Evolutionary conservation across 106 monocot species (phyloP).

Genomic region (Acorus calamus): DNA sequence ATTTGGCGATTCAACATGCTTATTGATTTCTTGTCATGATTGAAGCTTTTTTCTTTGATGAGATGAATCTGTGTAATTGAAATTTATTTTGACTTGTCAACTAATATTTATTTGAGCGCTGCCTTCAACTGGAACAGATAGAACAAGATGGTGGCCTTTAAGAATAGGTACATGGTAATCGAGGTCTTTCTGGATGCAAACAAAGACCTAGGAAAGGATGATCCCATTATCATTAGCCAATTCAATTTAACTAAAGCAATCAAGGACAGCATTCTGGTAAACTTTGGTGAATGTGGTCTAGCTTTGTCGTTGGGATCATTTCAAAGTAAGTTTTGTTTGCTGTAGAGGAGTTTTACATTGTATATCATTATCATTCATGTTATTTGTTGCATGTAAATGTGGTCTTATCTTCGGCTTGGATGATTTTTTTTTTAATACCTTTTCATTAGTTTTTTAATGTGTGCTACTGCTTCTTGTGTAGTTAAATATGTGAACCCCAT

Average conservation of each 20-base stretch:
- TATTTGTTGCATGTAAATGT: too few relatives aligned
- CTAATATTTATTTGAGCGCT: too few relatives aligned
- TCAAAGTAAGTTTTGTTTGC: constrained; percentile 32
- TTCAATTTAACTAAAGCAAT: constrained; percentile 64
- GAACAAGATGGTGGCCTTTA: constrained; percentile 68
- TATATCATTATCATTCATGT: not conserved
- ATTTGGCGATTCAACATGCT: too few relatives aligned
- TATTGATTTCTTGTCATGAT: too few relatives aligned
- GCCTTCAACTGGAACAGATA: too few relatives aligned
- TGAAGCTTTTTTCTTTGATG: too few relatives aligned
- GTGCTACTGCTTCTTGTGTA: constrained; percentile 17
- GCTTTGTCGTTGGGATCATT: constrained; percentile 68
- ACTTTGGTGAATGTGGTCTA: constrained; percentile 85
- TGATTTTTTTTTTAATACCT: not conserved
- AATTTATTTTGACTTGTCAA: too few relatives aligned
- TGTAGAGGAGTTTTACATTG: not conserved
- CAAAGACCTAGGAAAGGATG: constrained; percentile 23
- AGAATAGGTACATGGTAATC: constrained; percentile 84
- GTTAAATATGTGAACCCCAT: constrained; percentile 77
- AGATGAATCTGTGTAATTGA: too few relatives aligned
- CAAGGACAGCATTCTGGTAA: constrained; percentile 65
- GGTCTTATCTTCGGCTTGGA: too few relatives aligned
- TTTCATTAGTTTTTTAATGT: not conserved
- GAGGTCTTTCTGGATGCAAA: constrained; percentile 61
- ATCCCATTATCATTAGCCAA: constrained; percentile 49